These are phyloP conservation scores for Symbiodinium pilosum DNA, from an alignment of 73 alveolate genomes.

Conservation along the genomic window DNA sequence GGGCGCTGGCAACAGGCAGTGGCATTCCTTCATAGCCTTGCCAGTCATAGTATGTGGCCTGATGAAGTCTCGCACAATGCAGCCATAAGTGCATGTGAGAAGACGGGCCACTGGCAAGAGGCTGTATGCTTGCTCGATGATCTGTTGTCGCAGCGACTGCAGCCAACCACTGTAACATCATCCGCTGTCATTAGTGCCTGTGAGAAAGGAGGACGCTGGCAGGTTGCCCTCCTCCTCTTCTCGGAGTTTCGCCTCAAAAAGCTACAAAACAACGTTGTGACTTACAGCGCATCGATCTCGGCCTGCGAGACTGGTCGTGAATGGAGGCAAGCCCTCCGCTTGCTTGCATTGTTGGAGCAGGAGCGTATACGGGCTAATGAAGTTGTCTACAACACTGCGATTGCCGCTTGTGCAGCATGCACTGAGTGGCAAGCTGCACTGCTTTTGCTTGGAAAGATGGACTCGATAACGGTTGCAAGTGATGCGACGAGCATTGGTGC, in stretches of 20 bases:
- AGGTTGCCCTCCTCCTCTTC: not conserved
- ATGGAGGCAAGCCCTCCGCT: not conserved
- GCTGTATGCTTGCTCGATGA: not conserved
- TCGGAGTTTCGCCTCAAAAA: not conserved
- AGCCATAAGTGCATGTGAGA: not conserved
- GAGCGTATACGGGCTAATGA: not conserved
- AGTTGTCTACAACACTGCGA: not conserved
- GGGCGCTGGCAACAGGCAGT: not conserved
- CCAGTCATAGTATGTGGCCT: not conserved
- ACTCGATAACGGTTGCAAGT: not conserved
- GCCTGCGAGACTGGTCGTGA: not conserved
- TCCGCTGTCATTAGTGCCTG: conserved; percentile 8
- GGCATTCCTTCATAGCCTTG: not conserved
- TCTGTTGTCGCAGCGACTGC: not conserved
- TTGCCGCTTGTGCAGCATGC: not conserved
- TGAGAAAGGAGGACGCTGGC: not conserved
- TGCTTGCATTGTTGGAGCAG: not conserved
- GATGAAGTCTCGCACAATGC: not conserved
- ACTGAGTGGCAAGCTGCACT: not conserved
- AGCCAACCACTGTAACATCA: not conserved
- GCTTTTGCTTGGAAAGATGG: not conserved
- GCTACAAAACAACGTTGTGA: not conserved
- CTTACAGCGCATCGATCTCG: not conserved
- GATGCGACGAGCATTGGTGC: not conserved
- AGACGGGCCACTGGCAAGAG: not conserved